Evolutionary conservation across 352 stramenopile genomes (phyloP), one percentile per base, ranked within the genome.

Genomic region (Pythium plurisporium): DNA sequence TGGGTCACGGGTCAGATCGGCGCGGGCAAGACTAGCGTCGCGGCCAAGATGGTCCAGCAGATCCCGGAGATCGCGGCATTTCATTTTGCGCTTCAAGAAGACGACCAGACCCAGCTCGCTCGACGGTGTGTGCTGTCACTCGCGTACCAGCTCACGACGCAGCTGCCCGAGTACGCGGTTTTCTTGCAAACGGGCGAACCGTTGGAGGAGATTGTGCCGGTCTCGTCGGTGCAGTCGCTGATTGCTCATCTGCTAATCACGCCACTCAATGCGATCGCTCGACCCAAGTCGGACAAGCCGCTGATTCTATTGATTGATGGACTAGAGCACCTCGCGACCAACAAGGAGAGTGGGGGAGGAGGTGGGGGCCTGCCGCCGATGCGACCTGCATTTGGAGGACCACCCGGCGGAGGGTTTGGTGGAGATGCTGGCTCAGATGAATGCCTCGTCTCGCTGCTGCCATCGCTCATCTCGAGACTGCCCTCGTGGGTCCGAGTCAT

Each of bases 1-100:
- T 89, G 81, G 79, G 65, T 91, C 23, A 74, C 79, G 22, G 81
- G 81, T 0, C 81, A 81, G 31, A 89, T 91, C 37, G 81, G 81
- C 6, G 73, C 79, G 0, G 81, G 81, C 0, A 91, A 91, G 51
- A 87, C 76, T 0, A 79, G 77, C 6, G 52, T 84, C 19, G 81
- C 81, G 0, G 81, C 79, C 3, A 75, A 67, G 10, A 84, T 91
- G 72, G 76, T 89, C 11, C 76, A 91, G 45, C 63, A 45, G 2
- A 79, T 80, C 10, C 81, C 81, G 3, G 81, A 91, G 59, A 86
- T 91, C 37, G 69, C 74, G 17, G 81, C 81, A 10, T 89, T 89
- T 52, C 81, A 91, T 49, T 86, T 91, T 42, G 78, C 79, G 19
- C 63, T 76, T 17, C 74, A 86, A 46, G 81, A 91, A 37, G 76